A percentile compares a stretch with the other conserved stretches of the same genome.
These are phyloP conservation scores for Akanthomyces lecanii DNA, from an alignment of 2,329 filamentous ascomycete species.

Conservation along the genomic window DNA sequence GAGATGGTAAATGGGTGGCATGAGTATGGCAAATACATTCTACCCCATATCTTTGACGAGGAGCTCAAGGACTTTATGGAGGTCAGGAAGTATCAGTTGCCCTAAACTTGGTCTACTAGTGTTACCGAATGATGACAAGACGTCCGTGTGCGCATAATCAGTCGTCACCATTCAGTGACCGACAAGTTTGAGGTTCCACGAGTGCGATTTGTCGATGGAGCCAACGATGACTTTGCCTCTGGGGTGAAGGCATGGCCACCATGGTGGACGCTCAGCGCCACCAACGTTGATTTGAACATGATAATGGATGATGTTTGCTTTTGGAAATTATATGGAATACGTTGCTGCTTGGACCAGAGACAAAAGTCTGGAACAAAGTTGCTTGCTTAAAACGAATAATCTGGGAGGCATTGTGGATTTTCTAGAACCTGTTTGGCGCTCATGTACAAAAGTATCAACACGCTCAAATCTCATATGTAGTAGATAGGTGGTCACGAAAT, in stretches of 20 bases:
- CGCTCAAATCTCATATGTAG: too few species aligned
- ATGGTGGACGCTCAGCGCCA: too few species aligned
- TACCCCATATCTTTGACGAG: slow-evolving; percentile 11
- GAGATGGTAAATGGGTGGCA: slow-evolving; percentile 11
- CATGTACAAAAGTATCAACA: background rate
- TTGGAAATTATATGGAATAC: background rate
- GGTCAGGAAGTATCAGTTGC: slow-evolving; percentile 2
- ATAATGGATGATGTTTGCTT: background rate
- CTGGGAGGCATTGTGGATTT: background rate
- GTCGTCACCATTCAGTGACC: background rate
- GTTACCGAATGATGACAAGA: background rate
- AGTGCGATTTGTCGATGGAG: background rate
- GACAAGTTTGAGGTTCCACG: background rate
- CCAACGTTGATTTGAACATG: too few species aligned
- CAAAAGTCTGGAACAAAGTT: background rate
- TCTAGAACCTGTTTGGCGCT: background rate
- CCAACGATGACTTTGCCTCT: background rate
- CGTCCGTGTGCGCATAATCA: background rate
- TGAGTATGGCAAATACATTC: slow-evolving; percentile 9
- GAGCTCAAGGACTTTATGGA: slow-evolving; percentile 4
- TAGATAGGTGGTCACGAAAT: too few species aligned
- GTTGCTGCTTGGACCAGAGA: background rate
- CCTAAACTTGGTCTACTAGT: background rate
- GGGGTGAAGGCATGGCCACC: too few species aligned
- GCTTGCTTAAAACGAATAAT: background rate